phyloP scores from a whole-genome alignment of 129 eudicot species.

The Flaveria trinervia region DNA sequence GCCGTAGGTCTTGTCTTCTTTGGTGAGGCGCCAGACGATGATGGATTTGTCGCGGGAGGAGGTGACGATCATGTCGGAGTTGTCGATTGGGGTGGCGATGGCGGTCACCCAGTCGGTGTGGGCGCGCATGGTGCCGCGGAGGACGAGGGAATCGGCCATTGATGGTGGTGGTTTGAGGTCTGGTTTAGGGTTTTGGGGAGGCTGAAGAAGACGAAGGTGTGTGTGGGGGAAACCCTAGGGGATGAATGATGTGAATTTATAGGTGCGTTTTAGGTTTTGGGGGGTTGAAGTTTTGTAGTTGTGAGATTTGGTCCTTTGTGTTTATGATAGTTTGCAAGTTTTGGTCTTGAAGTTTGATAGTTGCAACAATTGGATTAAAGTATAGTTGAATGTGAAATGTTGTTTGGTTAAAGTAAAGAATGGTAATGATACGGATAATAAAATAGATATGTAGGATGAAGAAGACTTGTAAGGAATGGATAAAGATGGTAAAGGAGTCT shows the following conservation, averaged over 20 bases:
- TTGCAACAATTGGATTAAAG: no score
- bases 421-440: no score
- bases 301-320: no score
- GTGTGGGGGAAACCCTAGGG: conserved; percentile 25
- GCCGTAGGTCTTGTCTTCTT: conserved; percentile 40
- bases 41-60: conserved; percentile 52
- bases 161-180: background rate
- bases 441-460: no score
- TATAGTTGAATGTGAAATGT: no score
- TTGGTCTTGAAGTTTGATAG: no score
- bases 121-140: conserved; percentile 73
- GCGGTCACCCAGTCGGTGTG: conserved; percentile 88
- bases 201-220: conserved; percentile 7
- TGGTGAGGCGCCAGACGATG: conserved; percentile 45
- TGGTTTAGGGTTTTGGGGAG: background rate
- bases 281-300: background rate
- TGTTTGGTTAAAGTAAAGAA: no score
- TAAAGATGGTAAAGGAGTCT: no score
- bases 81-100: conserved; percentile 71
- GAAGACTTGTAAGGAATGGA: no score
- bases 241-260: conserved; percentile 9
- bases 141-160: conserved; percentile 56
- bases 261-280: conserved; percentile 39
- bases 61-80: conserved; percentile 49
- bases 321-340: no score